These are phyloP conservation scores for Triticum turgidum DNA, from an alignment of 176 grass and related monocot species.

Conservation along the genomic window DNA sequence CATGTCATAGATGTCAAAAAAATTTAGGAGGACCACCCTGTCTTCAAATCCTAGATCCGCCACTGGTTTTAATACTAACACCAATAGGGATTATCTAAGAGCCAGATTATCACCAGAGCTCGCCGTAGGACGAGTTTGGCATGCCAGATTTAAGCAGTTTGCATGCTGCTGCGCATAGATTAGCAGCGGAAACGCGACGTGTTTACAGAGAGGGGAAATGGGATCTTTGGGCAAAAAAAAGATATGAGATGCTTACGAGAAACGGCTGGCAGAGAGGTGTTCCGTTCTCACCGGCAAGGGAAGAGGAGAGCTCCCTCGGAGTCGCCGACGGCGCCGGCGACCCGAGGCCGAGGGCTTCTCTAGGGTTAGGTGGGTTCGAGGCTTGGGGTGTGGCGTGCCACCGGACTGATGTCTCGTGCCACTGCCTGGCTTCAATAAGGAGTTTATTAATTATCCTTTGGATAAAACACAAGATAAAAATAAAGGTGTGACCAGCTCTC, in stretches of 20 bases:
- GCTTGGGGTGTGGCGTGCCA: background rate
- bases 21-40: no score
- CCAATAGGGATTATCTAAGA: background rate
- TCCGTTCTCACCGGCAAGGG: background rate
- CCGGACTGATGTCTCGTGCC: no score
- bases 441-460: no score
- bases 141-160: background rate
- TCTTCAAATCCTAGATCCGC: no score
- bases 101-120: background rate
- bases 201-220: background rate
- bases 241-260: constrained; percentile 8
- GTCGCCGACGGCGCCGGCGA: background rate
- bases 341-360: background rate
- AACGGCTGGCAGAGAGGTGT: background rate
- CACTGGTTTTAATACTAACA: background rate
- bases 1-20: no score
- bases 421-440: no score
- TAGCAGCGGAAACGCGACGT: background rate
- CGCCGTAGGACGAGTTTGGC: background rate
- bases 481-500: no score
- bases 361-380: background rate
- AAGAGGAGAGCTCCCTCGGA: background rate
- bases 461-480: no score
- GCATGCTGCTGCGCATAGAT: background rate
- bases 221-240: background rate